Conservation (phyloP, 495 filamentous ascomycete species). For the Hypoxylon fuscum region DNA sequence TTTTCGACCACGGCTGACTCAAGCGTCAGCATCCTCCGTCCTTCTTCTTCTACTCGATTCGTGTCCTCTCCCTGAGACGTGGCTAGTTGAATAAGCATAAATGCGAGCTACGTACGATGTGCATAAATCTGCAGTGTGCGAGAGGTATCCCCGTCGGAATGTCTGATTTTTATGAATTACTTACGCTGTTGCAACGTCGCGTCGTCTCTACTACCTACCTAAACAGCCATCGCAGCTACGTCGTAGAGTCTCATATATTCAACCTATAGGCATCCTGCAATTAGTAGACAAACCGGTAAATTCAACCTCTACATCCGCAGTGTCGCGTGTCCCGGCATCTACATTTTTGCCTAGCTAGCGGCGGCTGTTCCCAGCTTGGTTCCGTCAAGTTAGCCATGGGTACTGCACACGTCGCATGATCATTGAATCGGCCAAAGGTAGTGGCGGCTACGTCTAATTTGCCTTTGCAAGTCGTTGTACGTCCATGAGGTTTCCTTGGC, state of each 20-base stretch:
- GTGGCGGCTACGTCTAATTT: too few relatives aligned
- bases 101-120: conserved; percentile 1
- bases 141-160: background rate
- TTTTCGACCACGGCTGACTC: conserved; percentile 5
- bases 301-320: conserved; percentile 19
- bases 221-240: conserved; percentile 3
- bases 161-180: conserved; percentile 4
- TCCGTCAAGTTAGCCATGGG: conserved; percentile 13
- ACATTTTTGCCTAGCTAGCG: conserved; percentile 18
- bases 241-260: background rate
- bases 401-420: conserved; percentile 19
- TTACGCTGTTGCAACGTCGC: conserved; percentile 6
- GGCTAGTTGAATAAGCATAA: conserved; percentile 1
- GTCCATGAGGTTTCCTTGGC: too few relatives aligned
- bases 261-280: conserved; percentile 3
- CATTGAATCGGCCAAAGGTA: background rate
- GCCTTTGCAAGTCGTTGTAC: too few relatives aligned
- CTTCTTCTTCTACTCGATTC: too few relatives aligned
- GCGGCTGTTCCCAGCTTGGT: conserved; percentile 12
- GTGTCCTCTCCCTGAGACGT: background rate
- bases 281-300: conserved; percentile 6
- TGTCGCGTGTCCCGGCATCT: conserved; percentile 8
- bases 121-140: background rate
- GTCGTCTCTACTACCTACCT: conserved; percentile 11
- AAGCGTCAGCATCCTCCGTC: too few relatives aligned